Evolutionary conservation across 2,329 filamentous ascomycete species (phyloP).

Genomic region (Aaosphaeria arxii): DNA sequence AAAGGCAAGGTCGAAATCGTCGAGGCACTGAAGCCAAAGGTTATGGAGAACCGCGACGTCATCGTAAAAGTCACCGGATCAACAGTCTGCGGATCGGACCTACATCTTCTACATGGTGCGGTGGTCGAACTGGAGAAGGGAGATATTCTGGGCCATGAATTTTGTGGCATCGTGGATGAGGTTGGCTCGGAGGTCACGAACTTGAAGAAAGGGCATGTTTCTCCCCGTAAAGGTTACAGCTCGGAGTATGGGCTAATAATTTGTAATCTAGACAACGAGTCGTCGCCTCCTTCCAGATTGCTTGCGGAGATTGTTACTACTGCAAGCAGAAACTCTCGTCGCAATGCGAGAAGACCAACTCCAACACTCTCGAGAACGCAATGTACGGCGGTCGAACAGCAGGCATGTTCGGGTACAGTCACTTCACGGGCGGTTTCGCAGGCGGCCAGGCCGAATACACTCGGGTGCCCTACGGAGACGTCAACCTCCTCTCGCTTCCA

Average conservation of each 20-base stretch:
- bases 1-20: slow-evolving; percentile 74
- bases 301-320: slow-evolving; percentile 66
- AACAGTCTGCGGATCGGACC: slow-evolving; percentile 60
- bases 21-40: slow-evolving; percentile 66
- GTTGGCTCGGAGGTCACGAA: slow-evolving; percentile 43
- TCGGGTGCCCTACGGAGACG: slow-evolving; percentile 74
- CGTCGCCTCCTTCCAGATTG: slow-evolving; percentile 85
- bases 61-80: slow-evolving; percentile 74
- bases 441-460: slow-evolving; percentile 87
- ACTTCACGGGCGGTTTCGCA: slow-evolving; percentile 83
- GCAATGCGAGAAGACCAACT: slow-evolving; percentile 77
- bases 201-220: slow-evolving; percentile 39
- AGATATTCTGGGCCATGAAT: slow-evolving; percentile 53
- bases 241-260: slow-evolving; percentile 13
- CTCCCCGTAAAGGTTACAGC: neutral
- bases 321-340: slow-evolving; percentile 77
- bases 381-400: slow-evolving; percentile 79
- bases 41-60: slow-evolving; percentile 72
- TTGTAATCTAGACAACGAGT: slow-evolving; percentile 52
- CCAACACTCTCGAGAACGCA: slow-evolving; percentile 65
- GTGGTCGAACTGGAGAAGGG: slow-evolving; percentile 51
- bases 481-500: slow-evolving; percentile 77
- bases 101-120: slow-evolving; percentile 53
- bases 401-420: slow-evolving; percentile 58
- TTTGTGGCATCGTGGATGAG: slow-evolving; percentile 50